These are phyloP conservation scores for Rosa lucieae DNA, from an alignment of 306 rosid species.

Conservation along the genomic window DNA sequence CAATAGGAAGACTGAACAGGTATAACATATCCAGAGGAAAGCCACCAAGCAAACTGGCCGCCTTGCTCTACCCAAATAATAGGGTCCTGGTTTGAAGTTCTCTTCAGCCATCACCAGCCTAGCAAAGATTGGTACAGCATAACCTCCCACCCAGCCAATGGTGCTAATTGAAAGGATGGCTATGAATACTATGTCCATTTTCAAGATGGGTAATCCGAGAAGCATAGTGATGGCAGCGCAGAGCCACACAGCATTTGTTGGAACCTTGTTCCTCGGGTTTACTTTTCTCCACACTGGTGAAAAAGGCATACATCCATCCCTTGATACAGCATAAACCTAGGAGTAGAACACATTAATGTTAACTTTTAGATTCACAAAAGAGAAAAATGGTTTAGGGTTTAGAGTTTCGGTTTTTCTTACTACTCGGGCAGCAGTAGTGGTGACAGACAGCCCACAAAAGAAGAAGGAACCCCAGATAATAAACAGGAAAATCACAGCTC, in stretches of 20 bases:
- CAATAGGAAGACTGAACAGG: slow-evolving; percentile 29
- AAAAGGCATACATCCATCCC: slow-evolving; percentile 25
- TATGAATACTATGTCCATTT: slow-evolving; percentile 24
- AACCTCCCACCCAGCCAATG: slow-evolving; percentile 30
- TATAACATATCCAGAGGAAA: slow-evolving; percentile 28
- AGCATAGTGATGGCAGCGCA: slow-evolving; percentile 25
- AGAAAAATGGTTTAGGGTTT: not conserved
- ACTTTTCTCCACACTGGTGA: slow-evolving; percentile 28
- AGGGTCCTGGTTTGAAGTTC: slow-evolving; percentile 32
- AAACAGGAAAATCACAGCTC: slow-evolving; percentile 27
- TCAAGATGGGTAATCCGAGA: slow-evolving; percentile 32
- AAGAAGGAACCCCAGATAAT: slow-evolving; percentile 33
- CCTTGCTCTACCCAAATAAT: slow-evolving; percentile 31
- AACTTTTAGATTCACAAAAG: not conserved
- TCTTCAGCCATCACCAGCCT: slow-evolving; percentile 30
- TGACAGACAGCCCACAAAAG: slow-evolving; percentile 32
- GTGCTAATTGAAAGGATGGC: slow-evolving; percentile 32
- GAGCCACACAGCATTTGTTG: slow-evolving; percentile 33
- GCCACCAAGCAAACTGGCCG: slow-evolving; percentile 27
- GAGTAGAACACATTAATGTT: not conserved
- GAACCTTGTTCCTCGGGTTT: slow-evolving; percentile 24
- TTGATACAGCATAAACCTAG: slow-evolving; percentile 30
- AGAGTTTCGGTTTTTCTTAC: slow-evolving; percentile 12
- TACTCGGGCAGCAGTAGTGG: slow-evolving; percentile 28
- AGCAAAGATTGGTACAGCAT: slow-evolving; percentile 29